phyloP scores from a whole-genome alignment of 768 basidiomycete species.

The Russula sp. region DNA sequence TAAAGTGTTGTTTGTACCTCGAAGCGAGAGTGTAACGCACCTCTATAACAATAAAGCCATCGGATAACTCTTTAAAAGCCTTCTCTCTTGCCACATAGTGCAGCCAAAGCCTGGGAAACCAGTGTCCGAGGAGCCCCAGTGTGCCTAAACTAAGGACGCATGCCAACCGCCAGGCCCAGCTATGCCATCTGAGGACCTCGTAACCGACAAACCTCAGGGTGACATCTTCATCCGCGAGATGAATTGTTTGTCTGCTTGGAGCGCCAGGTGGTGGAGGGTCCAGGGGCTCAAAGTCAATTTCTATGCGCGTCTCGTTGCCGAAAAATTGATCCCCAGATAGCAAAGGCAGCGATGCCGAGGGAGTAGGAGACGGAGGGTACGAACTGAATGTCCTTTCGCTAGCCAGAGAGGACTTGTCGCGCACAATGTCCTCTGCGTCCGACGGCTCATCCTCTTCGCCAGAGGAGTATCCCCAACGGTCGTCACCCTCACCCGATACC shows the following conservation, averaged over 20 bases:
- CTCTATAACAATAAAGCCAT: slow-evolving; percentile 87
- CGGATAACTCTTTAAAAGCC: slow-evolving; percentile 66
- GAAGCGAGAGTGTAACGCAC: slow-evolving; percentile 45
- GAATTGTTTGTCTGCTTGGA: slow-evolving; percentile 81
- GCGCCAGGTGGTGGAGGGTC: slow-evolving; percentile 77
- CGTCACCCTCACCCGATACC: slow-evolving; percentile 51
- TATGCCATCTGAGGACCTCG: slow-evolving; percentile 59
- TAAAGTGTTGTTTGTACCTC: slow-evolving; percentile 26
- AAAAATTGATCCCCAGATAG: slow-evolving; percentile 76
- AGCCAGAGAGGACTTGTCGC: slow-evolving; percentile 40
- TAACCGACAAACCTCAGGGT: slow-evolving; percentile 87
- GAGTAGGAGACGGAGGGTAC: slow-evolving; percentile 57
- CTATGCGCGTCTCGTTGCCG: slow-evolving; percentile 78
- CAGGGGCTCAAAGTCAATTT: slow-evolving; percentile 62
- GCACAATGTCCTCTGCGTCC: slow-evolving; percentile 39
- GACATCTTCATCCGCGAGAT: slow-evolving; percentile 86
- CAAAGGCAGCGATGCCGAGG: slow-evolving; percentile 57
- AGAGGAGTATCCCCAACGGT: slow-evolving; percentile 93
- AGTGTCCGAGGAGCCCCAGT: slow-evolving; percentile 80
- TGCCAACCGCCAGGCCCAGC: slow-evolving; percentile 64
- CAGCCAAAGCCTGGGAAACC: slow-evolving; percentile 93
- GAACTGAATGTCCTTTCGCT: slow-evolving; percentile 73
- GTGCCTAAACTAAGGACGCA: slow-evolving; percentile 69
- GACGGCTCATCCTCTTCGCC: slow-evolving; percentile 68
- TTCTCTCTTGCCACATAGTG: slow-evolving; percentile 80